Base-by-base conservation (phyloP, 2,329 filamentous ascomycete genomes). In the Talaromyces sp. region DNA sequence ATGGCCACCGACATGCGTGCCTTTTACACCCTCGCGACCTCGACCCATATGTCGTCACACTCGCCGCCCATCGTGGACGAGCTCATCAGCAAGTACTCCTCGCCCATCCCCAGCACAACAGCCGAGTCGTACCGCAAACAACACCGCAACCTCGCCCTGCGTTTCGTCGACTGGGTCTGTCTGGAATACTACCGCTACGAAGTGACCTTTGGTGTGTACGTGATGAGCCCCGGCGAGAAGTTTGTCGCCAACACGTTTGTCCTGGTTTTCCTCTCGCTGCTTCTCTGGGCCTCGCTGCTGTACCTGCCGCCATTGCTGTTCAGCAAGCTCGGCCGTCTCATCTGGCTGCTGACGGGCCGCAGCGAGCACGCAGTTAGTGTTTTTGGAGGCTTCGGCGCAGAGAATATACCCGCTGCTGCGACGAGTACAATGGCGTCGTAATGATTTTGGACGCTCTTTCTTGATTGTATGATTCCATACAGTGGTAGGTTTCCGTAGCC, bases 161-260 rank as follows among this genome's bases (percentile, higher is more conserved):
- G 71, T 14, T 32, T 66, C 49, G 31, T 66, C 31, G 72, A 77
- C 62, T 70, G 70, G 38, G 53, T 75, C 57, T 71, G 71, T 32
- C 72, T 80, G 24, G 73, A 72, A 65, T 79, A 79, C 59, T 79
- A 80, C 63, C 76, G 73, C 58, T 80, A 79, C 63, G 77, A 80
- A 64, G 76, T 80, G 53, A 80, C 77, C 3, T 79, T 76, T 59
- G 73, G 75, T 6, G 65, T 77, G 7, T 80, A 79, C 63, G 70
- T 78, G 26, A 72, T 80, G 73, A 78, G 75, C 0, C 70, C 75
- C 0, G 70, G 66, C 53, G 78, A 81, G 64, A 81, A 78, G 60
- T 63, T 75, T 9, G 70, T 75, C 11, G 70, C 76, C 60, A 79
- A 80, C 62, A 67, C 70, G 6, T 74, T 78, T 54, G 70, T 78